phyloP scores from a whole-genome alignment of 805 yeast genomes.

The Nakazawaea peltata region DNA sequence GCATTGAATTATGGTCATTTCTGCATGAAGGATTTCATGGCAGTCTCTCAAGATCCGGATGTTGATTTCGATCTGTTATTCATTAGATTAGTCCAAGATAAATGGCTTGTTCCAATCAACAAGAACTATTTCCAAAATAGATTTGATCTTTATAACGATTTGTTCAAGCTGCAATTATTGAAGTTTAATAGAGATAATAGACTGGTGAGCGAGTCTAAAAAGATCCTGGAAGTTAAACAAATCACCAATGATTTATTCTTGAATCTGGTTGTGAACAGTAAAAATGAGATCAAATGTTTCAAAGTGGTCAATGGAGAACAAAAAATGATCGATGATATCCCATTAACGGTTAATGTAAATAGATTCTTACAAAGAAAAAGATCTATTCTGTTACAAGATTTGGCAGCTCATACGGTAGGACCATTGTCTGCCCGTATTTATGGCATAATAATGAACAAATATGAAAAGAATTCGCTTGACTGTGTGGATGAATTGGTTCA shows the following conservation, averaged over 20 bases:
- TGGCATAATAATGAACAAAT: constrained; percentile 40
- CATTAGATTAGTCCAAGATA: constrained; percentile 36
- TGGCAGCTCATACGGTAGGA: constrained; percentile 67
- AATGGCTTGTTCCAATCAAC: constrained; percentile 42
- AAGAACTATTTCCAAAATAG: constrained; percentile 21
- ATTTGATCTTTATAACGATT: constrained; percentile 22
- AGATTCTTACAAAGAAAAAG: constrained; percentile 65
- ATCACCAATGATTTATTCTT: constrained; percentile 32
- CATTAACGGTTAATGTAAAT: constrained; percentile 54
- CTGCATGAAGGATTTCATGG: constrained; percentile 42
- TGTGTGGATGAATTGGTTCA: constrained; percentile 13
- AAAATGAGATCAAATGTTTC: constrained; percentile 2
- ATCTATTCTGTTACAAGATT: constrained; percentile 50
- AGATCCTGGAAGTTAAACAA: constrained; percentile 54
- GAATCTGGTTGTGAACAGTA: constrained; percentile 20
- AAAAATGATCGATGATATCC: constrained; percentile 39
- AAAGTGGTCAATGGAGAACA: constrained; percentile 16
- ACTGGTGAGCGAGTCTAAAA: constrained; percentile 41
- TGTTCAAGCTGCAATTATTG: constrained; percentile 30
- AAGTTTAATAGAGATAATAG: constrained; percentile 21
- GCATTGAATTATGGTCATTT: constrained; percentile 64
- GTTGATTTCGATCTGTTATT: constrained; percentile 30
- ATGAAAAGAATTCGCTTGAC: constrained; percentile 50
- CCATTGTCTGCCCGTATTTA: constrained; percentile 58
- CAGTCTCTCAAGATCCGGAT: constrained; percentile 13